phyloP scores from a whole-genome alignment of 1,284 basidiomycete genomes.

The Retiboletus flavoniger region DNA sequence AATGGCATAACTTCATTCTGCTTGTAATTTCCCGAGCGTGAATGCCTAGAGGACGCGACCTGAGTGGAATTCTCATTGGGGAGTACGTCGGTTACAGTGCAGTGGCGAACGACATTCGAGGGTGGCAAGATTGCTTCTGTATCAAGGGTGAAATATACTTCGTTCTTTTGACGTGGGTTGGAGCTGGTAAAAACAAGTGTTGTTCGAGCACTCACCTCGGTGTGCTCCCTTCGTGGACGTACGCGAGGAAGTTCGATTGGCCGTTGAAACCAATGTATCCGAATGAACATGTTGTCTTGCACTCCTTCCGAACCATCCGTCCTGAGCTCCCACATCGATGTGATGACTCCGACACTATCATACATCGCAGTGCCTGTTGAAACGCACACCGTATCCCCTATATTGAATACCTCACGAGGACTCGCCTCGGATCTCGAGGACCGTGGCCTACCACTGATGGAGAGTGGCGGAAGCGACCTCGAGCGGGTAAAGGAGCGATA shows the following conservation, averaged over 20 bases:
- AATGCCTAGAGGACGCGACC: conserved; percentile 9
- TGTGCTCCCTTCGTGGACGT: conserved; percentile 55
- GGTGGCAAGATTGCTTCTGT: conserved; percentile 49
- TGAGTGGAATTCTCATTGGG: conserved; percentile 14
- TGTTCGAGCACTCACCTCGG: conserved; percentile 44
- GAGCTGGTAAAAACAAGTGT: not conserved
- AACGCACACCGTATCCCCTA: conserved; percentile 69
- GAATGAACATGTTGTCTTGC: conserved; percentile 45
- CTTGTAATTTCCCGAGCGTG: conserved; percentile 9
- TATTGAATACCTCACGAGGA: conserved; percentile 38
- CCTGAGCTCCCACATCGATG: conserved; percentile 60
- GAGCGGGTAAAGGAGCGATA: conserved; percentile 34
- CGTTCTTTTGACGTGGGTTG: conserved; percentile 48
- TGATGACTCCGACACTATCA: conserved; percentile 64
- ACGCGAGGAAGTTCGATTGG: conserved; percentile 58
- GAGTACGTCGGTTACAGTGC: conserved; percentile 43
- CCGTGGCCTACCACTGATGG: conserved; percentile 26
- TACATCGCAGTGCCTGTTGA: conserved; percentile 47
- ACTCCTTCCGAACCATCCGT: conserved; percentile 28
- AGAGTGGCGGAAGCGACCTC: conserved; percentile 17
- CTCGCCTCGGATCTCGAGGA: conserved; percentile 21
- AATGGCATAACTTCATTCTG: conserved; percentile 28
- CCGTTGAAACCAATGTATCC: conserved; percentile 70
- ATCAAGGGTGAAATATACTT: conserved; percentile 64
- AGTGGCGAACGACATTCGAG: conserved; percentile 50